Conservation (phyloP, 2,329 filamentous ascomycete genomes). For the Corinectria fuckeliana region DNA sequence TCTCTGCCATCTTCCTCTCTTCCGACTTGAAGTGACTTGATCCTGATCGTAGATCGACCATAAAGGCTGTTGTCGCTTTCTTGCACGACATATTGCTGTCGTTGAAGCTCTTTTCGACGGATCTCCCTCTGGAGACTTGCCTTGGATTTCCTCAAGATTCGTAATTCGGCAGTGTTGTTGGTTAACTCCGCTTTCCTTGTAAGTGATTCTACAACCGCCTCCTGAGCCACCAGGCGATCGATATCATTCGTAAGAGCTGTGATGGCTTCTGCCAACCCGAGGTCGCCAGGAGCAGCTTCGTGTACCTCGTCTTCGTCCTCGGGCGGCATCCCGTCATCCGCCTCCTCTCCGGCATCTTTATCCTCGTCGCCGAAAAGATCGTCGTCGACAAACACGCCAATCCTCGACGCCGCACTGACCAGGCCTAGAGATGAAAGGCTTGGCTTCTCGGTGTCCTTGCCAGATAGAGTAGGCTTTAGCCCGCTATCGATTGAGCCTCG, state of each 20-base stretch:
- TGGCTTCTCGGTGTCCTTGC: slow-evolving; percentile 69
- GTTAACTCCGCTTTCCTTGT: slow-evolving; percentile 95
- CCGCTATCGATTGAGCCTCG: slow-evolving; percentile 66
- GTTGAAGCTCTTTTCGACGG: slow-evolving; percentile 89
- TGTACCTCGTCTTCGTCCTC: slow-evolving; percentile 83
- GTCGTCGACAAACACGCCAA: slow-evolving; percentile 92
- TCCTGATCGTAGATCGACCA: slow-evolving; percentile 85
- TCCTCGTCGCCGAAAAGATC: slow-evolving; percentile 92
- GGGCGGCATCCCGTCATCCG: slow-evolving; percentile 60
- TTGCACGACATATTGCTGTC: slow-evolving; percentile 96
- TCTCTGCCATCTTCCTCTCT: slow-evolving; percentile 92
- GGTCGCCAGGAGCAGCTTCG: slow-evolving; percentile 91
- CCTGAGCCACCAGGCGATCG: slow-evolving; percentile 84
- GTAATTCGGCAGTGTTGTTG: slow-evolving; percentile 91
- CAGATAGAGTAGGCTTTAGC: slow-evolving; percentile 36
- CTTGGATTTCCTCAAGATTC: slow-evolving; percentile 92
- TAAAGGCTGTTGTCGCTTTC: slow-evolving; percentile 98
- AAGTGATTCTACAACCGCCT: slow-evolving; percentile 88
- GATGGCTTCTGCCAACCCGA: slow-evolving; percentile 93
- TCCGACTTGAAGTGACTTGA: slow-evolving; percentile 92
- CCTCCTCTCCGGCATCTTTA: slow-evolving; percentile 81
- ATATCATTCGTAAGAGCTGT: slow-evolving; percentile 88
- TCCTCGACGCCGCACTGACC: slow-evolving; percentile 84
- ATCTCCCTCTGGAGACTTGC: slow-evolving; percentile 93
- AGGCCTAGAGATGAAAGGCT: slow-evolving; percentile 91